Percentiles rank a stretch among this genome's conserved stretches.
These are phyloP conservation scores for Calonectria naviculata DNA, from an alignment of 2,329 filamentous ascomycete genomes.

Conservation along the genomic window DNA sequence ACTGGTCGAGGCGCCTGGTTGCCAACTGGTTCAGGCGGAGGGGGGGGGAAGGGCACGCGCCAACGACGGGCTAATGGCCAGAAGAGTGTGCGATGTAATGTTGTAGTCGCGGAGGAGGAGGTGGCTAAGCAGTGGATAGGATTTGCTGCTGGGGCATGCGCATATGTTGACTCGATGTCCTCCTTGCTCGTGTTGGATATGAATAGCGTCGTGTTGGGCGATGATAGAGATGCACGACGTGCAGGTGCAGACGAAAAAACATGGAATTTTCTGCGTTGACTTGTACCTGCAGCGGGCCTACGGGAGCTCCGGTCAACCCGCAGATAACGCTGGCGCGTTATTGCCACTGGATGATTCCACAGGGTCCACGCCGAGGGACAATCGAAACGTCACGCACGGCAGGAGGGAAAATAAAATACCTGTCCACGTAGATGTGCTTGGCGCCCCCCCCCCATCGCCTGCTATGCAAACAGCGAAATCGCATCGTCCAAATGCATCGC, in stretches of 20 bases:
- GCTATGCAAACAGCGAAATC: neutral
- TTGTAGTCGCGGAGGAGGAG: neutral
- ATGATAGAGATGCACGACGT: neutral
- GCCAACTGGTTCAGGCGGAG: constrained; percentile 4
- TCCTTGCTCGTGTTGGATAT: neutral
- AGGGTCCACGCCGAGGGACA: neutral
- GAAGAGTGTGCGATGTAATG: constrained; percentile 2
- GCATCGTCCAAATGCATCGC: neutral
- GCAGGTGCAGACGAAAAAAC: neutral
- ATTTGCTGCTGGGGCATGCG: neutral
- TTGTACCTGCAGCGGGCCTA: constrained; percentile 1
- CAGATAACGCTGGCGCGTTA: constrained; percentile 1
- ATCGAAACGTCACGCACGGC: neutral
- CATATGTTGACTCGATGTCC: neutral
- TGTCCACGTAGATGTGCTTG: neutral
- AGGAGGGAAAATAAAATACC: neutral
- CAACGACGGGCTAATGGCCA: neutral
- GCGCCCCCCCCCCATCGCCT: neutral
- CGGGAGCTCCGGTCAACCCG: constrained; percentile 1
- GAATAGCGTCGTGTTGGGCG: neutral
- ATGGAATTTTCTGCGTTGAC: neutral
- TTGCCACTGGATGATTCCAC: constrained; percentile 1
- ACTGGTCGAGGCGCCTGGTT: neutral
- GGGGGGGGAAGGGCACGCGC: constrained; percentile 8
- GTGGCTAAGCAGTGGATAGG: neutral